Base-by-base conservation (phyloP, 2,329 filamentous ascomycete genomes). In the Aspergillus sp. region DNA sequence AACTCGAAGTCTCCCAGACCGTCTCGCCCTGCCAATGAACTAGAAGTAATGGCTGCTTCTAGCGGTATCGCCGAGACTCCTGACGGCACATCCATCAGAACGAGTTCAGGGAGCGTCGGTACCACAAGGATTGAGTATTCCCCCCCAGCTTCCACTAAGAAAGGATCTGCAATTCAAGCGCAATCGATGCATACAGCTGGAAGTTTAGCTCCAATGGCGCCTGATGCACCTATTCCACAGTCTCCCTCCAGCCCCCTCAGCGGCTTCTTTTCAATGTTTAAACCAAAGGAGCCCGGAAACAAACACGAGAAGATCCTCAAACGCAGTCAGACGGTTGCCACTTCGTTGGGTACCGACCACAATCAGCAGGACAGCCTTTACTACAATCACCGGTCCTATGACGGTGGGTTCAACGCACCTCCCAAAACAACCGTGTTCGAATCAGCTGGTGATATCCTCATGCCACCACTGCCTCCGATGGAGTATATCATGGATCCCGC, bases 391-490 rank as follows among this genome's bases (percentile, higher is more conserved):
- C 84, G 84, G 4, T 73, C 82, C 43, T 79, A 83, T 51, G 80
- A 84, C 46, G 77, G 79, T 50, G 74, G 74, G 41, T 76, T 90
- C 58, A 82, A 86, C 56, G 89, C 92, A 7, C 95, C 95, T 4
- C 95, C 95, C 0, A 90, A 87, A 69, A 98, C 95, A 0, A 96
- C 92, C 0, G 91, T 99, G 65, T 96, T 99, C 63, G 95, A 99
- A 79, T 93, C 94, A 4, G 95, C 95, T 0, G 92, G 93, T 11
- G 94, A 99, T 75, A 81, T 99, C 3, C 85, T 99, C 46, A 96
- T 94, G 74, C 95, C 95, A 5, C 94, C 93, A 52, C 79, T 98
- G 38, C 94, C 95, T 17, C 85, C 91, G 0, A 82, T 87, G 3
- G 89, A 93, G 49, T 99, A 92, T 76, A 82, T 99, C 43, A 85